phyloP scores from a whole-genome alignment of 441 rosid genomes.

The Eruca vesicaria region DNA sequence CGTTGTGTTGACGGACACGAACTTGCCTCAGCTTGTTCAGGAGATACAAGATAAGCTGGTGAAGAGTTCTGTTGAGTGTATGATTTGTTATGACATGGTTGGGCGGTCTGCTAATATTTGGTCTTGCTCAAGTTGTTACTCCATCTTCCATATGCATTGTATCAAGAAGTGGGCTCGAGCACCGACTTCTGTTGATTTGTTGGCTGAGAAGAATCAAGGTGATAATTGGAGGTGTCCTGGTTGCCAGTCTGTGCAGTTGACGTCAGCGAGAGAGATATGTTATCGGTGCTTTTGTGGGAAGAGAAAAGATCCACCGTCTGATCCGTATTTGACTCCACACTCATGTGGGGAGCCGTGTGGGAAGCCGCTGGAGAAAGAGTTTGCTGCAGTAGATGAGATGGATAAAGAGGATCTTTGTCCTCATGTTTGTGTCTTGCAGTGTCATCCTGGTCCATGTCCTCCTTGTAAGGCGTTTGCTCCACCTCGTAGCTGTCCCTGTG shows the following conservation, averaged over 20 bases:
- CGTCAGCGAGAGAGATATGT: too few species aligned
- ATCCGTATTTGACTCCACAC: slow-evolving; percentile 95
- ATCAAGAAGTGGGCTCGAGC: slow-evolving; percentile 98
- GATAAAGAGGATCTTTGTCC: slow-evolving; percentile 75
- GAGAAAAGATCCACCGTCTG: slow-evolving; percentile 87
- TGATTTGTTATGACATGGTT: slow-evolving; percentile 98
- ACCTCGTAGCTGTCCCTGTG: slow-evolving; percentile 85
- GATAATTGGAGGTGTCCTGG: too few species aligned
- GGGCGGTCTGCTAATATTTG: slow-evolving; percentile 78
- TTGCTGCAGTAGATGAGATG: slow-evolving; percentile 28
- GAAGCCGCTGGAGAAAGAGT: slow-evolving; percentile 77
- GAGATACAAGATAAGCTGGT: slow-evolving; percentile 89
- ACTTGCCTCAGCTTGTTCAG: slow-evolving; percentile 90
- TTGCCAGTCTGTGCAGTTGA: too few species aligned
- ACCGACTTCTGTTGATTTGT: slow-evolving; percentile 79
- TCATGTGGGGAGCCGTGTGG: slow-evolving; percentile 99
- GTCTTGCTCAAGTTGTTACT: slow-evolving; percentile 96
- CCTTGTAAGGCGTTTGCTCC: slow-evolving; percentile 98
- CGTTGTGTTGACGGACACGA: slow-evolving; percentile 43
- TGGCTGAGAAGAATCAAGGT: too few species aligned
- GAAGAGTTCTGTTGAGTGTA: slow-evolving; percentile 81
- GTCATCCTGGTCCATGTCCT: slow-evolving; percentile 99
- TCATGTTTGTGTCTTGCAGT: slow-evolving; percentile 93
- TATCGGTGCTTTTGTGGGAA: slow-evolving; percentile 91
- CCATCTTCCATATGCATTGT: slow-evolving; percentile 91